Base-by-base conservation (phyloP, 768 basidiomycete species). In the Collybia sordida region DNA sequence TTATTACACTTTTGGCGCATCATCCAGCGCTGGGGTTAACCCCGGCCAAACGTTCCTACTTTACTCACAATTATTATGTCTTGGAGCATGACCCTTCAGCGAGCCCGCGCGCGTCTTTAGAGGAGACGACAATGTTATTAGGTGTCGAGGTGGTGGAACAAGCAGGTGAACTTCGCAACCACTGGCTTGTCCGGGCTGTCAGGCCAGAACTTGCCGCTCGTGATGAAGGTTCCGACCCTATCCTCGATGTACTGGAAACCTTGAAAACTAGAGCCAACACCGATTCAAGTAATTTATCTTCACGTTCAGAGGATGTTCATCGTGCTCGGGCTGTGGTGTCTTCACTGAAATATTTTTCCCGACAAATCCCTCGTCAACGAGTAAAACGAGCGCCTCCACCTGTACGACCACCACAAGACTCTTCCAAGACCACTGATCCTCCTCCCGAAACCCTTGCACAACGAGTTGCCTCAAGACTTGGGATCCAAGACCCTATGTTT, bases 91-190 rank as follows among this genome's bases (percentile, higher is more conserved):
- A 78, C 56, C 81, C 88, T 42, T 60, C 61, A 2, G 36, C 58
- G 27, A 47, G 55, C 28, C 53, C 58, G 47, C 68, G 72, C 47
- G 74, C 79, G 52, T 74, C 83, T 51, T 74, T 90, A 47, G 64
- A 69, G 38, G 81, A 87, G 42, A 73, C 86, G 45, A 77, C 83
- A n/a, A 28, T 34, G 78, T 50, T 95, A 97, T 75, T 98, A 8
- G 85, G 84, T 9, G 86, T 93, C 12, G 88, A 98, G 67, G 70
- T 97, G 40, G 87, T 98, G 43, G 93, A 95, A 63, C 88, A 81
- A 56, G 88, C 84, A 14, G 97, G 96, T 37, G 87, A 96, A 64
- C 79, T 99, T 4, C 63, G 64, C 9, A 75, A 91, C 47, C 78
- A 88, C 65, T 99, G 90, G 89, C 75, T 99, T 5, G 85, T 97